phyloP scores from a whole-genome alignment of 305 asterid species.

The Striga hermonthica region DNA sequence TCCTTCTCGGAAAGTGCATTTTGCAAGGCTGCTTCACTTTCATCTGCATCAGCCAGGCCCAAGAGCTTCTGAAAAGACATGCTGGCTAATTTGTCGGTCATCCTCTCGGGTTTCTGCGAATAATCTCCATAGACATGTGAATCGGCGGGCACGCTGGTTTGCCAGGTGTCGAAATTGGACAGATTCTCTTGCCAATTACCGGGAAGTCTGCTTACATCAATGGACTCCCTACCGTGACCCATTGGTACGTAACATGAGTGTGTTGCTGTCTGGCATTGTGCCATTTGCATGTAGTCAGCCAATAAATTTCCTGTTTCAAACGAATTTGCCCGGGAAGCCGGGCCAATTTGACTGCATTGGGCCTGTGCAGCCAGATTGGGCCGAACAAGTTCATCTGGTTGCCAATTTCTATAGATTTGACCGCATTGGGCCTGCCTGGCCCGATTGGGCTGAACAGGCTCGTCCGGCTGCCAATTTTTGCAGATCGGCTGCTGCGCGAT shows the following conservation, averaged over 20 bases:
- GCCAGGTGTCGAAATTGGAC: constrained; percentile 34
- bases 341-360: constrained; percentile 24
- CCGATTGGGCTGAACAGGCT: constrained; percentile 27
- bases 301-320: constrained; percentile 24
- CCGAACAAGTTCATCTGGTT: constrained; percentile 26
- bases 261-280: constrained; percentile 29
- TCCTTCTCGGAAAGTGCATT: constrained; percentile 25
- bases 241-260: constrained; percentile 34
- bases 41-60: constrained; percentile 48
- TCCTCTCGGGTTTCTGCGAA: constrained; percentile 24
- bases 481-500: constrained; percentile 40
- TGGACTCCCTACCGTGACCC: too few species aligned
- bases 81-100: constrained; percentile 32
- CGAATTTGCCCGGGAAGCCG: constrained; percentile 28
- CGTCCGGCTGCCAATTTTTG: constrained; percentile 32
- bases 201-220: constrained; percentile 15
- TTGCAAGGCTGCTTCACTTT: constrained; percentile 31
- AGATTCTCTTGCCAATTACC: constrained; percentile 22
- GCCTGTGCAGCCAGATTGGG: constrained; percentile 30
- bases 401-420: constrained; percentile 31
- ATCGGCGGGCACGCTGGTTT: constrained; percentile 11
- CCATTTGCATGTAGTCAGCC: constrained; percentile 29
- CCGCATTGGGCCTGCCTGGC: constrained; percentile 24
- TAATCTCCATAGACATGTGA: constrained; percentile 26
- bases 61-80: constrained; percentile 48